These are phyloP conservation scores for Fusarium sp. DNA, from an alignment of 2,329 filamentous ascomycete genomes.

Conservation along the genomic window DNA sequence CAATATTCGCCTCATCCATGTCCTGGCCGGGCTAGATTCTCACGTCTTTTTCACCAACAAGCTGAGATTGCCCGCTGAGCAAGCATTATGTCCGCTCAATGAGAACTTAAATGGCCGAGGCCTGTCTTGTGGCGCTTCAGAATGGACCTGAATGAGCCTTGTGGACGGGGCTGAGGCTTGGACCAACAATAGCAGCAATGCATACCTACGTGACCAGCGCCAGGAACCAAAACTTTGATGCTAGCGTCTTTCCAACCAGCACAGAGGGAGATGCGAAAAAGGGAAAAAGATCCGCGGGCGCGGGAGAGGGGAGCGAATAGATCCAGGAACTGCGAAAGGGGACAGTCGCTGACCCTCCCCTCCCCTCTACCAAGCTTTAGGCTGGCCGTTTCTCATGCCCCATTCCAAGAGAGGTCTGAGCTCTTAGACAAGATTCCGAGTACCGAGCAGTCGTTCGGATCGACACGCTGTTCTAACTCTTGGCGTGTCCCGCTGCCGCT, in stretches of 20 bases:
- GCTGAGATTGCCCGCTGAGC: not conserved
- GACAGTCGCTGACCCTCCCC: not conserved
- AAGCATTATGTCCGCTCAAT: not conserved
- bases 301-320: not conserved
- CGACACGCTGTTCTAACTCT: not conserved
- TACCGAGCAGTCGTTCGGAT: not conserved
- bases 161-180: not conserved
- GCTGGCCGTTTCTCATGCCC: conserved; percentile 6
- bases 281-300: not conserved
- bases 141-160: not conserved
- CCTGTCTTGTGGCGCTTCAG: not conserved
- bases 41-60: not conserved
- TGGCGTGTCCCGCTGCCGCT: not conserved
- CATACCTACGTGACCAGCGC: not conserved
- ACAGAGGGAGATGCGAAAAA: not conserved
- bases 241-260: not conserved
- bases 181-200: not conserved
- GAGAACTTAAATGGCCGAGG: not conserved
- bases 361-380: not conserved
- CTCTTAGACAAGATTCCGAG: conserved; percentile 12
- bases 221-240: not conserved
- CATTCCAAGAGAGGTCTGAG: conserved; percentile 11
- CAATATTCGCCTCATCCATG: not conserved
- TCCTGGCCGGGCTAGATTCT: not conserved
- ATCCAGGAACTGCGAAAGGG: not conserved